Evolutionary conservation across 805 yeast genomes (phyloP).

Genomic region (Candida tibetensis): DNA sequence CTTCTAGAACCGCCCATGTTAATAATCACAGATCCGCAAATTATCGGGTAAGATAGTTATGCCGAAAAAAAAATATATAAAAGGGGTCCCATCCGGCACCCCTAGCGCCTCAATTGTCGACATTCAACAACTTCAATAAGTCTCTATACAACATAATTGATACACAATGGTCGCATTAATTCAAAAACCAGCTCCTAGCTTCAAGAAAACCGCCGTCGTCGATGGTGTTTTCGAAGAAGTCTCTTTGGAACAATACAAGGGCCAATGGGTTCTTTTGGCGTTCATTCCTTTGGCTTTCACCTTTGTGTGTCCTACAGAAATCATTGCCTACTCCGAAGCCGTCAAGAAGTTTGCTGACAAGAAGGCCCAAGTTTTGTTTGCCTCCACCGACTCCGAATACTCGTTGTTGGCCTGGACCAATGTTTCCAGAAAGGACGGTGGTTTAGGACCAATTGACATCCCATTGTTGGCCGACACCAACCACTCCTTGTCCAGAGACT

Average conservation of each 20-base stretch:
- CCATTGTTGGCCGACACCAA: constrained; percentile 96
- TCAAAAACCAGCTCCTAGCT: constrained; percentile 94
- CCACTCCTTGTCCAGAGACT: constrained; percentile 91
- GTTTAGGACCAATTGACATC: constrained; percentile 91
- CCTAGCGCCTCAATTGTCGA: no score
- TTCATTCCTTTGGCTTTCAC: constrained; percentile 99
- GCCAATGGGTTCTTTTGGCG: constrained; percentile 96
- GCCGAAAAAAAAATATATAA: constrained; percentile 2
- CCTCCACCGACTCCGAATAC: constrained; percentile 98
- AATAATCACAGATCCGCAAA: constrained; percentile 8
- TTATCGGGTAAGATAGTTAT: constrained; percentile 3
- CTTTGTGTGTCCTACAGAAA: constrained; percentile 98
- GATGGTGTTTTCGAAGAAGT: constrained; percentile 96
- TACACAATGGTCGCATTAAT: constrained; percentile 79
- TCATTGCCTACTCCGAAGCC: constrained; percentile 97
- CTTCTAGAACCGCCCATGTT: constrained; percentile 8
- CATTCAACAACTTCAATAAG: no score
- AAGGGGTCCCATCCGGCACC: constrained; percentile 2
- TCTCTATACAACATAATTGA: not conserved
- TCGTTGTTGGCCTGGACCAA: constrained; percentile 98
- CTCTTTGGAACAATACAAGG: constrained; percentile 91
- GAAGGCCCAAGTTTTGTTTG: constrained; percentile 86
- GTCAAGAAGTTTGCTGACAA: constrained; percentile 83
- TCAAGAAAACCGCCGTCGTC: constrained; percentile 95
- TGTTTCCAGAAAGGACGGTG: constrained; percentile 95